Conservation (phyloP, 2,329 filamentous ascomycete species). For the Knufia petricola region DNA sequence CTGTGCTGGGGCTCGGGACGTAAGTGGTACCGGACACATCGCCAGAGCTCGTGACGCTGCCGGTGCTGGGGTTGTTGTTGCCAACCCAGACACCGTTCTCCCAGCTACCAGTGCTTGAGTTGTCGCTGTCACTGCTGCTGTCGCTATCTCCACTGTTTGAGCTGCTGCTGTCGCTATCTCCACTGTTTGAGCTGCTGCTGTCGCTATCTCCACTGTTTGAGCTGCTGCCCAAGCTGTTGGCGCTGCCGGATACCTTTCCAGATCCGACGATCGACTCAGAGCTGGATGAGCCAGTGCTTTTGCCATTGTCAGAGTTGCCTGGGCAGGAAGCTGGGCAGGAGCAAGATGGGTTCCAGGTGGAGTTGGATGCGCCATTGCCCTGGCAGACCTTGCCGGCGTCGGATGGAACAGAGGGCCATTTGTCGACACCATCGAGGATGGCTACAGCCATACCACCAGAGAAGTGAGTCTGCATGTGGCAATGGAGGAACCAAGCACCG, state of each 20-base stretch:
- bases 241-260: slow-evolving; percentile 1
- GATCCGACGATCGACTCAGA: slow-evolving; percentile 7
- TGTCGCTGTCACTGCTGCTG: neutral
- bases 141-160: slow-evolving; percentile 1
- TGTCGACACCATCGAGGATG: slow-evolving; percentile 35
- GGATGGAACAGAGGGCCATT: slow-evolving; percentile 21
- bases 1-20: neutral
- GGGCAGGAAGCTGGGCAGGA: slow-evolving; percentile 7
- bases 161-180: too few species aligned
- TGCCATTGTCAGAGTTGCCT: slow-evolving; percentile 10
- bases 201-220: neutral
- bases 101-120: neutral
- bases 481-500: slow-evolving; percentile 48
- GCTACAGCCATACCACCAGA: slow-evolving; percentile 47
- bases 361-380: slow-evolving; percentile 10
- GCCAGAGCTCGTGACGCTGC: slow-evolving; percentile 8
- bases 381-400: slow-evolving; percentile 19
- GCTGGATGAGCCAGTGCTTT: slow-evolving; percentile 20
- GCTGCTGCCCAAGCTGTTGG: neutral
- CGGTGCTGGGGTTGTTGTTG: neutral
- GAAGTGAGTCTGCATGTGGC: slow-evolving; percentile 47
- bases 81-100: too few species aligned
- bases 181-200: neutral
- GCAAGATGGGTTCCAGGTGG: slow-evolving; percentile 9
- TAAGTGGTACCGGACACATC: neutral